These are phyloP conservation scores for Curvularia spicifera DNA, from an alignment of 2,329 filamentous ascomycete genomes.

Conservation along the genomic window DNA sequence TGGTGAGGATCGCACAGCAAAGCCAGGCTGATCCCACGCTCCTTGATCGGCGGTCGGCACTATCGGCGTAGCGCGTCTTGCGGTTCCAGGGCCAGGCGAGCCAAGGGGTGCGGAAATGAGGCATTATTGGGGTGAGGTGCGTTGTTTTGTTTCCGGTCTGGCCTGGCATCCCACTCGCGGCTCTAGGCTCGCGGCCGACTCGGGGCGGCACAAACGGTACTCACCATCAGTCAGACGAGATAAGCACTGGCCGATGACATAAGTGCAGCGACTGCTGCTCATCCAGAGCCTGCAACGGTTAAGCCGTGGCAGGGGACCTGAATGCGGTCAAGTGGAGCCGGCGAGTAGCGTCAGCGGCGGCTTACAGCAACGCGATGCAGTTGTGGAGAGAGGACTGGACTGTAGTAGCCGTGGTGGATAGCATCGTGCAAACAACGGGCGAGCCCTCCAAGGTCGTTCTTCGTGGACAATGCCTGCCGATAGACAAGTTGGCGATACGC, in stretches of 20 bases:
- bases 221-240: conserved; percentile 20
- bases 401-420: neutral
- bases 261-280: conserved; percentile 6
- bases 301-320: conserved; percentile 17
- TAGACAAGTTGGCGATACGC: neutral
- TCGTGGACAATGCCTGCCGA: neutral
- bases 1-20: conserved; percentile 23
- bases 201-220: conserved; percentile 1
- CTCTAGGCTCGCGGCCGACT: conserved; percentile 15
- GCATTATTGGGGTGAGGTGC: conserved; percentile 17
- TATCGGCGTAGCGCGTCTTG: conserved; percentile 18
- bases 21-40: conserved; percentile 16
- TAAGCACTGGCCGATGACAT: conserved; percentile 33
- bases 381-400: conserved; percentile 7
- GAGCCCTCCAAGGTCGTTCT: neutral
- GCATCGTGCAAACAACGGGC: neutral
- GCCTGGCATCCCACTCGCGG: conserved; percentile 6
- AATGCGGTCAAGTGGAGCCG: conserved; percentile 21
- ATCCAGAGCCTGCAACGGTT: conserved; percentile 13
- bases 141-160: conserved; percentile 20
- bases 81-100: conserved; percentile 7
- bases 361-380: conserved; percentile 15
- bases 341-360: conserved; percentile 28
- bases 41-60: conserved; percentile 14
- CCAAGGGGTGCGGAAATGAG: conserved; percentile 18